Percentiles rank a stretch among this genome's conserved stretches.
phyloP scores from a whole-genome alignment of 441 rosid species.

The Populus trichocarpa region DNA sequence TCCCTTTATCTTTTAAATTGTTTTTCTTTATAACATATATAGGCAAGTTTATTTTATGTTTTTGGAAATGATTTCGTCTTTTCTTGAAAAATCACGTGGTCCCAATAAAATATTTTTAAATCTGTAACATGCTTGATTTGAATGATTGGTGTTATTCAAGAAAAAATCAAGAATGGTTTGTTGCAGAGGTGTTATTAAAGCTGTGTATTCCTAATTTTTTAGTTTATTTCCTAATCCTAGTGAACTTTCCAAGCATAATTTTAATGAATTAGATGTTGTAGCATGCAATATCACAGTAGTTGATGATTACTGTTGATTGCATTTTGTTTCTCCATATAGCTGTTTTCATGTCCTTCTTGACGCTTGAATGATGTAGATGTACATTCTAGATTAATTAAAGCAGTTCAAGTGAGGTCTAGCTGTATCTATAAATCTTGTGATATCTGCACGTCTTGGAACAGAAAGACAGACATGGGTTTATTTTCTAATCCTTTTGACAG shows the following conservation, averaged over 20 bases:
- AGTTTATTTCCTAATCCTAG: neutral
- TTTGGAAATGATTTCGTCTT: too few species aligned
- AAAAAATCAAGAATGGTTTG: neutral
- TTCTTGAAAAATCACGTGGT: too few species aligned
- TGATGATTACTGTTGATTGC: neutral
- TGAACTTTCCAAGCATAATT: constrained; percentile 7
- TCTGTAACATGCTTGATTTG: neutral
- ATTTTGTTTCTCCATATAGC: neutral
- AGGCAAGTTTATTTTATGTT: too few species aligned
- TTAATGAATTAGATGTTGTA: neutral
- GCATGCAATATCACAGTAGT: neutral
- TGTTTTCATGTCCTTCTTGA: neutral
- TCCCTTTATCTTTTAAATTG: too few species aligned
- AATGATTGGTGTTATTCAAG: neutral
- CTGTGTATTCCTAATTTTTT: neutral
- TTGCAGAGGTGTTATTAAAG: neutral
- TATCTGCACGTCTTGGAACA: neutral
- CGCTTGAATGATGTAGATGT: neutral
- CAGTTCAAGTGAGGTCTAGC: neutral
- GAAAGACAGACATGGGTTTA: neutral
- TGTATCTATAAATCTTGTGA: neutral
- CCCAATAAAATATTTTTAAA: too few species aligned
- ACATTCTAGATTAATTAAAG: neutral
- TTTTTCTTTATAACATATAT: too few species aligned
- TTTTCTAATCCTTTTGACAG: neutral